phyloP scores from a whole-genome alignment of 2,329 filamentous ascomycete species.

The Hypoxylon sp. region DNA sequence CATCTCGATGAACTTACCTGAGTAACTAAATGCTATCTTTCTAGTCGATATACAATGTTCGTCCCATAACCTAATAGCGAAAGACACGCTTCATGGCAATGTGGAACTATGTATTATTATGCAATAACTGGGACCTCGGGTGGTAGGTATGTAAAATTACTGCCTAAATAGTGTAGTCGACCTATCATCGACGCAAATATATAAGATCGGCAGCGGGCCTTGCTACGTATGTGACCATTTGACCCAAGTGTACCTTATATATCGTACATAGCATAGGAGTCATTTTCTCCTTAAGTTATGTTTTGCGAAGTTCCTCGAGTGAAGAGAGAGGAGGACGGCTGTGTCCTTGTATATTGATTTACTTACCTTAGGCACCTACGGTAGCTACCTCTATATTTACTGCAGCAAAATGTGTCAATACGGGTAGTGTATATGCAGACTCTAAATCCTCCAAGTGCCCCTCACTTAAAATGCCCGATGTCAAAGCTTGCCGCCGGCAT shows the following conservation, averaged over 20 bases:
- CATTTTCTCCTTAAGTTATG: background rate
- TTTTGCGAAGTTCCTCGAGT: background rate
- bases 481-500: conserved; percentile 12
- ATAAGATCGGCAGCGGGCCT: conserved; percentile 9
- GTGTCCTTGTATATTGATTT: background rate
- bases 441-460: conserved; percentile 21
- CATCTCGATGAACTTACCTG: background rate
- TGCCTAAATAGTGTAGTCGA: background rate
- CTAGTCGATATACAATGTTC: background rate
- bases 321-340: background rate
- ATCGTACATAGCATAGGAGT: conserved; percentile 4
- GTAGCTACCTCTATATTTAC: background rate
- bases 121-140: too few species aligned
- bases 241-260: background rate
- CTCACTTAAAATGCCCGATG: conserved; percentile 30
- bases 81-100: background rate
- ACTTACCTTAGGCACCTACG: background rate
- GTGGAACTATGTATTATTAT: background rate
- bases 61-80: background rate
- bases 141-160: conserved; percentile 6
- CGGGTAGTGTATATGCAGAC: conserved; percentile 28
- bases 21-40: background rate
- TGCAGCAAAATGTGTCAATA: conserved; percentile 5
- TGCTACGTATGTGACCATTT: background rate
- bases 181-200: conserved; percentile 4